Conservation (phyloP, 176 grass and related monocot genomes). For the Carex pumila region DNA sequence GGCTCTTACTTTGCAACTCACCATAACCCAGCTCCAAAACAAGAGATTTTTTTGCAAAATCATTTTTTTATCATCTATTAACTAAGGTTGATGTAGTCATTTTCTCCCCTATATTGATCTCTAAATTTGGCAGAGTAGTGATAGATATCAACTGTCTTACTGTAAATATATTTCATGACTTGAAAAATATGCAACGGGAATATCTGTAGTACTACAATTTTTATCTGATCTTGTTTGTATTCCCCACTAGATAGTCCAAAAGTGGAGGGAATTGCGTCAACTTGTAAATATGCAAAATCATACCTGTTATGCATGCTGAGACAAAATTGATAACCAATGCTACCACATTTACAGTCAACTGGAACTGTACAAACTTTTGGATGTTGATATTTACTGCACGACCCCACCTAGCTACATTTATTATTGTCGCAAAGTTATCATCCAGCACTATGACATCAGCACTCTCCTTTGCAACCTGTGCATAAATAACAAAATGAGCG, state of each 20-base stretch:
- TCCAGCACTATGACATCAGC: constrained; percentile 48
- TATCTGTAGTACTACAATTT: background rate
- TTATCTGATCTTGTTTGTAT: background rate
- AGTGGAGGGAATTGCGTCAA: background rate
- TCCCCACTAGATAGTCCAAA: background rate
- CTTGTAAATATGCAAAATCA: constrained; percentile 3
- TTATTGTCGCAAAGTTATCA: constrained; percentile 46
- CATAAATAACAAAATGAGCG: constrained; percentile 6
- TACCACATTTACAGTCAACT: constrained; percentile 45
- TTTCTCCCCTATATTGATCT: background rate
- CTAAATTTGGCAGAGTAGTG: background rate
- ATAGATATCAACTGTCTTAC: background rate
- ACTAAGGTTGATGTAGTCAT: background rate
- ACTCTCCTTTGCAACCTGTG: constrained; percentile 50
- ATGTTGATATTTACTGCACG: constrained; percentile 48
- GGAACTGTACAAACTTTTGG: constrained; percentile 52
- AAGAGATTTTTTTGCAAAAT: background rate
- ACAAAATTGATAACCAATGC: constrained; percentile 39
- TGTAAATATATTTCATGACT: background rate
- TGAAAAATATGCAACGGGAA: background rate
- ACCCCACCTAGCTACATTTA: constrained; percentile 43
- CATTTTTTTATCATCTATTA: background rate
- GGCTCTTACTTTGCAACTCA: no score
- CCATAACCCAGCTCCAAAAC: background rate
- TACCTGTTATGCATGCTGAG: constrained; percentile 45